Conservation (phyloP, 768 basidiomycete species). For the Podaxis rugospora region DNA sequence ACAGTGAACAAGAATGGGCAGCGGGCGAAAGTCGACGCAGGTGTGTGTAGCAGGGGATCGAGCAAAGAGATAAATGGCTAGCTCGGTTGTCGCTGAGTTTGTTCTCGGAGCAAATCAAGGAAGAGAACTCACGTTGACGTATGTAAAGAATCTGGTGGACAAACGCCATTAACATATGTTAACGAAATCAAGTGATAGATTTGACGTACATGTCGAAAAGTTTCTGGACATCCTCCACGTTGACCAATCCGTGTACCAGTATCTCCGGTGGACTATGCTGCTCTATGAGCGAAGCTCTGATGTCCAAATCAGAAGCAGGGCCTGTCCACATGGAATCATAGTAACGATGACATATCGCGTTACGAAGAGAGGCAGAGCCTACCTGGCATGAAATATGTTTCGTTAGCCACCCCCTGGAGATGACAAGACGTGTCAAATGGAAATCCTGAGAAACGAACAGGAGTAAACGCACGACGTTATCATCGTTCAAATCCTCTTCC, state of each 20-base stretch:
- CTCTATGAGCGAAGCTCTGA: conserved; percentile 70
- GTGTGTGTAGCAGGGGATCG: conserved; percentile 78
- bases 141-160: conserved; percentile 55
- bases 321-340: conserved; percentile 31
- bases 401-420: conserved; percentile 72
- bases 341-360: not conserved
- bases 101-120: not conserved
- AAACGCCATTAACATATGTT: not conserved
- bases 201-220: conserved; percentile 75
- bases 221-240: conserved; percentile 73
- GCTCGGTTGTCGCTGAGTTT: conserved; percentile 7
- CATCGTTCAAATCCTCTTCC: conserved; percentile 51
- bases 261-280: conserved; percentile 80
- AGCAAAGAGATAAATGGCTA: conserved; percentile 71
- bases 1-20: conserved; percentile 92
- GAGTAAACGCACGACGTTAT: conserved; percentile 48
- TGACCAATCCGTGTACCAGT: conserved; percentile 73
- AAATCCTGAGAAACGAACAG: not conserved
- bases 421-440: conserved; percentile 11
- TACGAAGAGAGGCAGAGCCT: conserved; percentile 12
- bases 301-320: conserved; percentile 66
- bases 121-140: conserved; percentile 55
- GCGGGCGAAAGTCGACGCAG: conserved; percentile 71
- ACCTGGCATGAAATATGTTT: conserved; percentile 79
- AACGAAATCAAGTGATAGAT: not conserved